Percentiles rank a stretch among this genome's conserved stretches.
Evolutionary conservation across 768 basidiomycete species (phyloP).

Genomic region (Tephrocybe rancida): DNA sequence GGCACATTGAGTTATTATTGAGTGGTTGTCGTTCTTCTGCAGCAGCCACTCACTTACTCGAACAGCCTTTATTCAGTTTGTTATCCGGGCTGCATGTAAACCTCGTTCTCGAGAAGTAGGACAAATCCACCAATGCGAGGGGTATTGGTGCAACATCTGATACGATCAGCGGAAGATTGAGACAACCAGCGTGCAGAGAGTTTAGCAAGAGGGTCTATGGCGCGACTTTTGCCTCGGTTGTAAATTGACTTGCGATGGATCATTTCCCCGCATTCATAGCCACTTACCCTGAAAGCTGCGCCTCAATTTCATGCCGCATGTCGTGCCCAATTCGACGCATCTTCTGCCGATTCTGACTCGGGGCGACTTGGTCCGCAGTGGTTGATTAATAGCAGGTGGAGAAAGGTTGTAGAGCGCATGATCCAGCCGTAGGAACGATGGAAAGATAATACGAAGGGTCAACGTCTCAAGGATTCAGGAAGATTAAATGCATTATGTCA

Average conservation of each 20-base stretch:
- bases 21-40: not conserved
- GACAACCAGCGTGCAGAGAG: no score
- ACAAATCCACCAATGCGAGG: slow-evolving; percentile 37
- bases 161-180: not conserved
- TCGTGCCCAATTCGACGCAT: no score
- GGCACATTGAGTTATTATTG: slow-evolving; percentile 74
- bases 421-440: no score
- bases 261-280: no score
- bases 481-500: not conserved
- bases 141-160: slow-evolving; percentile 35
- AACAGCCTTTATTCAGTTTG: slow-evolving; percentile 17
- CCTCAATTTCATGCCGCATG: no score
- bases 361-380: no score
- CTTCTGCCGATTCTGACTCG: no score
- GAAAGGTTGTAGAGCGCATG: not conserved
- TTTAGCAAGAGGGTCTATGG: no score
- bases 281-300: no score
- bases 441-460: not conserved
- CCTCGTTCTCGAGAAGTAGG: slow-evolving; percentile 41
- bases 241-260: no score
- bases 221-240: no score
- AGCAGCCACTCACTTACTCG: not conserved
- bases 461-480: not conserved
- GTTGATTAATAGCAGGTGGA: slow-evolving; percentile 5
- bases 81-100: slow-evolving; percentile 33